These are phyloP conservation scores for Aspergillus viridinutans DNA, from an alignment of 2,329 filamentous ascomycete genomes.

Conservation along the genomic window DNA sequence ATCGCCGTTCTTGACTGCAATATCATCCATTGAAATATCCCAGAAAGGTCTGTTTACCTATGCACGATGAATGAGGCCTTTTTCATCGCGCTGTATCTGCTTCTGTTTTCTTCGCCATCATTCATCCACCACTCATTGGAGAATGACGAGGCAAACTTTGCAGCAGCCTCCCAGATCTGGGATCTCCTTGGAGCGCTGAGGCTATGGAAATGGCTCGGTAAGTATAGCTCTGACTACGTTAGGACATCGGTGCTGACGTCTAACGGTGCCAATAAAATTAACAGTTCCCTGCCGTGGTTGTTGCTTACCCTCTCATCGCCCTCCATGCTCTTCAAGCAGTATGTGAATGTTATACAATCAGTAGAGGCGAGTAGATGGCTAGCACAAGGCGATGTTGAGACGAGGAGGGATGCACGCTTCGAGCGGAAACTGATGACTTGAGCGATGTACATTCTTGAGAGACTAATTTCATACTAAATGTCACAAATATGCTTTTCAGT, in stretches of 20 bases:
- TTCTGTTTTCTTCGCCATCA: no score
- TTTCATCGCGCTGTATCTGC: no score
- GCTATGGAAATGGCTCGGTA: slow-evolving; percentile 81
- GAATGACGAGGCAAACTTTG: no score
- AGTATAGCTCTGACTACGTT: neutral
- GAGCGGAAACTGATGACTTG: neutral
- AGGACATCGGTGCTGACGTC: neutral
- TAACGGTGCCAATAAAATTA: slow-evolving; percentile 71
- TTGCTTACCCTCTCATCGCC: slow-evolving; percentile 72
- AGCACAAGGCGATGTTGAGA: slow-evolving; percentile 69
- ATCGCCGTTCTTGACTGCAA: no score
- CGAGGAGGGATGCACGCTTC: slow-evolving; percentile 1
- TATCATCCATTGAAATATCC: no score
- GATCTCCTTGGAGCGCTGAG: slow-evolving; percentile 77
- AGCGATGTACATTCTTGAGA: neutral
- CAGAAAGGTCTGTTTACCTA: no score
- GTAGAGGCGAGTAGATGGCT: slow-evolving; percentile 86
- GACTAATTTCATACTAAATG: no score
- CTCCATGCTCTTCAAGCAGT: slow-evolving; percentile 82
- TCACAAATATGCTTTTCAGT: no score
- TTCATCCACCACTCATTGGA: no score
- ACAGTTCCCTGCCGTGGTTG: slow-evolving; percentile 67
- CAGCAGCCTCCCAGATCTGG: no score
- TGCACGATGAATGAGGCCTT: no score
- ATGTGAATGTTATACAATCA: slow-evolving; percentile 85